phyloP scores from a whole-genome alignment of 192 early-diverging fungal species.

The Coemansia sp. region DNA sequence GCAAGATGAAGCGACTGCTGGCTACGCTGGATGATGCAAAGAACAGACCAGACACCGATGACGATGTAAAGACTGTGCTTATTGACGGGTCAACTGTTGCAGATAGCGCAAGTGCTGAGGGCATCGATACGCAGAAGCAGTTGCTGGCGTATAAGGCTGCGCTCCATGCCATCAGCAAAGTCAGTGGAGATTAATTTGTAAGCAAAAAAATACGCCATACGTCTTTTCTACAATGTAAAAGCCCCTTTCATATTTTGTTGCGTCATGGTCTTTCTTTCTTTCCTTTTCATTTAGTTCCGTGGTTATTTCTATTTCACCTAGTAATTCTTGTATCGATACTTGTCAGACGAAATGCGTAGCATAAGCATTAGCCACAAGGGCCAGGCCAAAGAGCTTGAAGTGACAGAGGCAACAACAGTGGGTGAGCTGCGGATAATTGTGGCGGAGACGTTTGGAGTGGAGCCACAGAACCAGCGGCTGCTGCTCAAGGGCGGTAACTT shows the following conservation, averaged over 20 bases:
- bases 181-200: not conserved
- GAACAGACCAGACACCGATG: not conserved
- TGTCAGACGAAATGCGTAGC: not conserved
- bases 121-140: too few species aligned
- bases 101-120: too few species aligned
- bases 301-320: too few species aligned
- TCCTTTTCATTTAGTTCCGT: too few species aligned
- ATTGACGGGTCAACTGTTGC: not conserved
- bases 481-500: constrained; percentile 24
- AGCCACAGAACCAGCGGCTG: constrained; percentile 28
- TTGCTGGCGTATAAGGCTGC: constrained; percentile 40
- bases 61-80: not conserved
- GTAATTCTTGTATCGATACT: not conserved
- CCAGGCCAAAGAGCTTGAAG: constrained; percentile 6
- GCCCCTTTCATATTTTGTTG: too few species aligned
- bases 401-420: constrained; percentile 13
- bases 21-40: constrained; percentile 18
- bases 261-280: too few species aligned
- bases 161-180: constrained; percentile 32
- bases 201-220: not conserved
- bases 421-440: constrained; percentile 27
- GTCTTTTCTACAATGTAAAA: not conserved
- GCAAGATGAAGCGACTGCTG: constrained; percentile 11
- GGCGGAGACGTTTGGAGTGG: constrained; percentile 25
- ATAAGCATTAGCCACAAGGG: constrained; percentile 34